Evolutionary conservation across 352 stramenopile species (phyloP), one percentile per base, ranked within the genome.

Genomic region (Phytophthora agathidicida): DNA sequence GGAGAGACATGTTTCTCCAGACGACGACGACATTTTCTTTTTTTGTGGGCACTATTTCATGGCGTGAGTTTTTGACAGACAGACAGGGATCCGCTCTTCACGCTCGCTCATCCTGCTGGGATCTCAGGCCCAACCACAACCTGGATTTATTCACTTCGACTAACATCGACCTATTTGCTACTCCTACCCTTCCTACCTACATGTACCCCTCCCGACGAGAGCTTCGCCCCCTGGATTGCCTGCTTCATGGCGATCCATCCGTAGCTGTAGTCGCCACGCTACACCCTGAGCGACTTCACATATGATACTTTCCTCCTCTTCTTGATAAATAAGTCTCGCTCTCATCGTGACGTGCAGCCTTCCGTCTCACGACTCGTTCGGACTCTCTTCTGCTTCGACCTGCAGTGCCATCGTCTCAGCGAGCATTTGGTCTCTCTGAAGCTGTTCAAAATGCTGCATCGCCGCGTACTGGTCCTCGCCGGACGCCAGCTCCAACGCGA

Each of bases 401-500:
- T 89, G 63, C 63, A 87, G 80, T 0, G 77, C 73, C 37, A 88
- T 71, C 41, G 75, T 69, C 65, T 77, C 71, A 5, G 77, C 73
- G 10, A 86, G 43, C 51, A 80, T 61, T 27, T 88, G 68, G 35
- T 86, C 77, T 7, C 66, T 73, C 7, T 73, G 69, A 27, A 86
- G 55, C 48, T 88, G 77, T 33, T 87, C 75, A 56, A 75, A 88
- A 47, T 81, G 66, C 32, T 80, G 75, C 61, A 88, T 69, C n/a
- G 80, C 80, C 10, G 73, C 80, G 53, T 84, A 78, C 50, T 90
- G 80, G 39, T 90, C 80, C 44, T 88, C 73, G 5, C 74, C 80
- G 1, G 77, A 83, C 38, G 77, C 72, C 23, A 89, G 32, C 44
- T 90, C 77, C n/a, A 90, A 51, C 17, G 80, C 80, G 7, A 90